Evolutionary conservation across 257 asterid genomes (phyloP), one percentile per base, ranked within the genome.

Genomic region (Lavandula angustifolia): DNA sequence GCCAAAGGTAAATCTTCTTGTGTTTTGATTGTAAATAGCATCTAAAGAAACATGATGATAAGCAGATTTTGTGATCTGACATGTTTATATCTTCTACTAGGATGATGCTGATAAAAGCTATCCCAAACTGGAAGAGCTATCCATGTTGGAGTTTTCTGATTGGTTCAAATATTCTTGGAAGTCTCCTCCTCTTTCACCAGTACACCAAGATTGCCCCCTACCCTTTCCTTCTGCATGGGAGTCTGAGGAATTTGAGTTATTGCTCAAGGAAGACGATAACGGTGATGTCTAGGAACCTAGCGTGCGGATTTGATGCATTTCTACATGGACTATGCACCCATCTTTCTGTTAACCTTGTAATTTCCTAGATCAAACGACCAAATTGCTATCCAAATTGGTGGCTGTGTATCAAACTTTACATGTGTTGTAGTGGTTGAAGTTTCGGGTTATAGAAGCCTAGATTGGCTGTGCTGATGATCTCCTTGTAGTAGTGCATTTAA

Each of bases 141-240:
- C 79, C 7, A 57, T 74, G 76, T 66, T 50, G 8, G 82, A 79
- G 69, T 75, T 78, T 43, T 69, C 76, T 9, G 82, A 76, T 50
- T 48, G 70, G 76, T 67, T 59, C 52, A 53, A 14, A 22, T 35
- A 66, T 55, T n/a, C 46, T 48, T 67, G 79, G 80, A 60, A 78
- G 74, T 83, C 85, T 75, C 88, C 79, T 72, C 89, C 86, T 37
- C 14, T 74, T 70, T 80, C 86, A 52, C 86, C 86, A 14, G 22
- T 58, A 16, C 43, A 40, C 48, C 42, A 7, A 66, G 62, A 65
- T 33, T 64, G 70, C 46, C 68, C 78, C 34, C 66, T 75, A 13
- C 22, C 62, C 9, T 73, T 70, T 62, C 75, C 72, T 29, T 76
- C 59, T 11, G 62, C 64, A 9, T 72, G 75, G 82, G 75, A 68